Conservation (phyloP, 768 basidiomycete genomes). For the Amanita fuliginea region DNA sequence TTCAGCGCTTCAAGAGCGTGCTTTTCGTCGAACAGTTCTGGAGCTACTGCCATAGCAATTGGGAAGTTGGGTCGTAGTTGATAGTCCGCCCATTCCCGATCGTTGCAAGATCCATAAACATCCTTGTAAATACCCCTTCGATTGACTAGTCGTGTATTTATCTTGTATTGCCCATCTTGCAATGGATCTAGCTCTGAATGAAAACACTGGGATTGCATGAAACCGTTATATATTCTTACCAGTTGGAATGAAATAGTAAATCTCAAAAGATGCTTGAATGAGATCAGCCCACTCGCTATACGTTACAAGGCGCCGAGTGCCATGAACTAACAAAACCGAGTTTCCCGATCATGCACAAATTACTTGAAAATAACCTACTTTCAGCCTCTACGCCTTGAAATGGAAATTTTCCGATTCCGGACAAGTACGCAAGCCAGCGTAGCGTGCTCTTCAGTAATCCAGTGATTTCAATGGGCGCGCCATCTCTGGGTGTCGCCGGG, state of each 20-base stretch:
- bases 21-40: constrained; percentile 78
- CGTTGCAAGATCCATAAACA: constrained; percentile 80
- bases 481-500: constrained; percentile 95
- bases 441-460: constrained; percentile 89
- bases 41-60: constrained; percentile 94
- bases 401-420: constrained; percentile 60
- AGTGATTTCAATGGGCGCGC: constrained; percentile 92
- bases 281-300: constrained; percentile 87
- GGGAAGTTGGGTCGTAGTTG: constrained; percentile 92
- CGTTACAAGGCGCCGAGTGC: constrained; percentile 57
- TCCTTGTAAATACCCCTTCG: constrained; percentile 98
- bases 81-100: constrained; percentile 94
- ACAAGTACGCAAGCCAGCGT: constrained; percentile 74
- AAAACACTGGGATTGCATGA: neutral
- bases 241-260: constrained; percentile 79
- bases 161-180: constrained; percentile 59
- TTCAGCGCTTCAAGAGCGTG: constrained; percentile 74
- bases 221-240: constrained; percentile 30
- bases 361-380: constrained; percentile 34
- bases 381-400: constrained; percentile 80
- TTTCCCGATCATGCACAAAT: neutral
- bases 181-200: constrained; percentile 39
- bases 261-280: constrained; percentile 81
- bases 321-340: constrained; percentile 42
- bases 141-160: constrained; percentile 65